phyloP scores from a whole-genome alignment of 2,329 filamentous ascomycete genomes.

The Fusarium torulosum region DNA sequence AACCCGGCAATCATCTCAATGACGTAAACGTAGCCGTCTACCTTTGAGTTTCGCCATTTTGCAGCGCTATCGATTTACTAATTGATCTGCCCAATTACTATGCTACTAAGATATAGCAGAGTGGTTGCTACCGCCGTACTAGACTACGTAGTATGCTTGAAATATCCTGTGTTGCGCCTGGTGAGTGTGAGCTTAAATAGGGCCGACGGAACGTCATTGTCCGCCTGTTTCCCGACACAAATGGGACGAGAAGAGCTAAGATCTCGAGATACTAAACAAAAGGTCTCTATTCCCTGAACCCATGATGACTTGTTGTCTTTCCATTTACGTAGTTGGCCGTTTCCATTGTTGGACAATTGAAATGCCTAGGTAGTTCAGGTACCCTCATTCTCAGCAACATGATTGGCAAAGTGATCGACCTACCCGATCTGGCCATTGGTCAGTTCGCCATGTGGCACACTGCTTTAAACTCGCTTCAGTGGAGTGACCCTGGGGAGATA shows the following conservation, averaged over 20 bases:
- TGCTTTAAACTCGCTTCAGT: slow-evolving; percentile 29
- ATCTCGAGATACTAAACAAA: neutral
- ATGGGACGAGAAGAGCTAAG: neutral
- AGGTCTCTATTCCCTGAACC: neutral
- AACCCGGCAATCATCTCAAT: neutral
- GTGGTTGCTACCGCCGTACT: neutral
- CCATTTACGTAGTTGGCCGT: slow-evolving; percentile 24
- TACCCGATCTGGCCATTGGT: slow-evolving; percentile 31
- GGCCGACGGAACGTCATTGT: slow-evolving; percentile 12
- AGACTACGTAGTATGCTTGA: neutral
- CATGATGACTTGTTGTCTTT: slow-evolving; percentile 12
- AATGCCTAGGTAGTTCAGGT: slow-evolving; percentile 18
- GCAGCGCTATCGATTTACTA: neutral
- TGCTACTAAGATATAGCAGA: neutral
- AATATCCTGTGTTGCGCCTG: neutral
- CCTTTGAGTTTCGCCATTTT: neutral
- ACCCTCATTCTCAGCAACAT: slow-evolving; percentile 24
- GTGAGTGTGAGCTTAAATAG: neutral
- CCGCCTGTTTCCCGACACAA: neutral
- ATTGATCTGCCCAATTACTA: neutral
- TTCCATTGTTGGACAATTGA: slow-evolving; percentile 25
- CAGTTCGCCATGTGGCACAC: slow-evolving; percentile 24
- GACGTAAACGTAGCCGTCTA: neutral
- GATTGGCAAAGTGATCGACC: slow-evolving; percentile 32
- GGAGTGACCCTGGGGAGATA: slow-evolving; percentile 24